phyloP scores from a whole-genome alignment of 805 yeast genomes.

The Wickerhamomyces kurtzmanii region DNA sequence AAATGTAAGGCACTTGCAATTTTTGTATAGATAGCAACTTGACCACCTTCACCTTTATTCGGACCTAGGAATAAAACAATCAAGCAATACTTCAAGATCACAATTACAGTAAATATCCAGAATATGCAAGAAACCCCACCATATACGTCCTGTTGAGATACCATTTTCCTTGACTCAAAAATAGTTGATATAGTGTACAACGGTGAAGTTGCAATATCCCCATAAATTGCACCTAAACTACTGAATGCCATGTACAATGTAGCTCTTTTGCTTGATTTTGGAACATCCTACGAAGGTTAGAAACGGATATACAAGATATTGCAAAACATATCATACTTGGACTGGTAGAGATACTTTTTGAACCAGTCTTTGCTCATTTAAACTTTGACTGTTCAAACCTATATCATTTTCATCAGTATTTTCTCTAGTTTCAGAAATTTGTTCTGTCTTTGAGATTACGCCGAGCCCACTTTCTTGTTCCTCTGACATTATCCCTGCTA shows the following conservation, averaged over 20 bases:
- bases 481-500: too few species aligned
- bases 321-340: too few species aligned
- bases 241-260: slow-evolving; percentile 12
- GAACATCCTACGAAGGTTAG: too few species aligned
- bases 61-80: slow-evolving; percentile 42
- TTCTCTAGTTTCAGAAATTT: too few species aligned
- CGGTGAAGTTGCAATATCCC: slow-evolving; percentile 57
- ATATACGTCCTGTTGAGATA: slow-evolving; percentile 28
- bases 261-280: too few species aligned
- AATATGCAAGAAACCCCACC: slow-evolving; percentile 46
- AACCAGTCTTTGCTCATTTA: too few species aligned
- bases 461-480: too few species aligned
- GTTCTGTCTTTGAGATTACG: too few species aligned
- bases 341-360: too few species aligned
- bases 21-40: slow-evolving; percentile 52
- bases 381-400: too few species aligned
- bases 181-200: slow-evolving; percentile 36
- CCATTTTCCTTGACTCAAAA: slow-evolving; percentile 17
- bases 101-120: slow-evolving; percentile 44
- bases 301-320: too few species aligned
- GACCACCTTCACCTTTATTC: slow-evolving; percentile 55
- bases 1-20: slow-evolving; percentile 37
- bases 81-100: slow-evolving; percentile 38
- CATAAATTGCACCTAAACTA: slow-evolving; percentile 49
- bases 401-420: too few species aligned